Base-by-base conservation (phyloP, 768 basidiomycete species). In the Russula dissimulans region DNA sequence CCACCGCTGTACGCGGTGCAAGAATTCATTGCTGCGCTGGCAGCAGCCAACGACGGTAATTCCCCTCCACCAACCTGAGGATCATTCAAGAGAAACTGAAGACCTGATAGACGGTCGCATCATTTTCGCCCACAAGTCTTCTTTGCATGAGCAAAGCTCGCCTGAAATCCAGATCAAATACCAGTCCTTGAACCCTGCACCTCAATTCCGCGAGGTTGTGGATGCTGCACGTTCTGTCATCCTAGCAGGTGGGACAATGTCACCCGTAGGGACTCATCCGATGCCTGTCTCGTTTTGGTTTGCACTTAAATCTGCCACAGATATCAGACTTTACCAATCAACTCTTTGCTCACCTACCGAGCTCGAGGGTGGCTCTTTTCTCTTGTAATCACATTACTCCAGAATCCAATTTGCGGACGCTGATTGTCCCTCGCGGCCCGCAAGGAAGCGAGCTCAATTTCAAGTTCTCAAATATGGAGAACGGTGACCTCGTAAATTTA, bases 171-270 rank as follows among this genome's bases (percentile, higher is more conserved):
- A 87, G 60, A 74, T 97, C 54, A 92, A 89, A 68, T 99, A 97
- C 67, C 89, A 97, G 63, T 83, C 93, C 18, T 80, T 99, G 26
- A 97, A 98, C 67, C 95, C 97, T 1, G 82, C 91, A 1, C 87
- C 90, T 6, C 79, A 85, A 59, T 98, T 98, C 68, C 76, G 79
- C 56, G 88, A 91, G n/a, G 81, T 97, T 6, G 82, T 91, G 0
- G 84, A 92, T 18, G 77, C 79, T 29, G 91, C 94, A 1, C 76
- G 91, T 41, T 81, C 89, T 3, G 85, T 98, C n/a, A 74, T 98
- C 32, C 76, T 99, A 42, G 95, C 97, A 8, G 95, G 95, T 9
- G 95, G 95, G 5, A 99, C 95, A 0, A 97, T 99, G 97, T 92
- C 93, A 7, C 95, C 95, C n/a, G 92, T 97, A 56, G 54, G 78